These are phyloP conservation scores for Excoecaria cochinchinensis DNA, from an alignment of 345 rosid species.

Conservation along the genomic window DNA sequence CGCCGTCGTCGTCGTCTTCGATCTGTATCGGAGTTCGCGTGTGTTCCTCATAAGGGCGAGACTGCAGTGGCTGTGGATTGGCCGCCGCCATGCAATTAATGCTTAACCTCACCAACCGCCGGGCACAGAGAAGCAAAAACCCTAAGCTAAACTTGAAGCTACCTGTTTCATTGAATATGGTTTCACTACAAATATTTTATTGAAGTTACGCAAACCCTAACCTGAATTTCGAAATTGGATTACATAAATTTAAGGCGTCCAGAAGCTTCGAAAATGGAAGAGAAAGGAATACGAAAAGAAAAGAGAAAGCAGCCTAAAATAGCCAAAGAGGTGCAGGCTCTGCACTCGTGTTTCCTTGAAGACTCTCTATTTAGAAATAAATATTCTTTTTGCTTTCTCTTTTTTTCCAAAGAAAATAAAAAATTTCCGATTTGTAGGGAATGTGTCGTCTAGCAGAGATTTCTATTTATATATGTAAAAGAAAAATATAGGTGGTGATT, in stretches of 20 bases:
- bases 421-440: background rate
- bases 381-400: no score
- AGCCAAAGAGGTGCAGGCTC: conserved; percentile 37
- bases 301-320: conserved; percentile 23
- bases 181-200: background rate
- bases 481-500: background rate
- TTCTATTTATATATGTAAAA: background rate
- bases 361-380: conserved; percentile 30
- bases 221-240: conserved; percentile 3
- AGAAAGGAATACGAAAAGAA: background rate
- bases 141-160: conserved; percentile 4
- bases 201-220: conserved; percentile 27
- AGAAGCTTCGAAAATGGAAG: conserved; percentile 27
- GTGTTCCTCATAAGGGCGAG: conserved; percentile 43
- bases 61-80: conserved; percentile 55
- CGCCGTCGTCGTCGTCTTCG: conserved; percentile 50
- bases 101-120: conserved; percentile 12
- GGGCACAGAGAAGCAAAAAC: conserved; percentile 11
- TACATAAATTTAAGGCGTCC: background rate
- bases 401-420: no score
- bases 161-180: conserved; percentile 35
- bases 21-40: conserved; percentile 33
- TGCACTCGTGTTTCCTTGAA: conserved; percentile 35
- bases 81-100: conserved; percentile 46
- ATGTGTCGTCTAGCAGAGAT: background rate